Percentiles rank a stretch among this genome's conserved stretches.
These are phyloP conservation scores for Myrmaecium sp. DNA, from an alignment of 2,329 filamentous ascomycete genomes.

Conservation along the genomic window DNA sequence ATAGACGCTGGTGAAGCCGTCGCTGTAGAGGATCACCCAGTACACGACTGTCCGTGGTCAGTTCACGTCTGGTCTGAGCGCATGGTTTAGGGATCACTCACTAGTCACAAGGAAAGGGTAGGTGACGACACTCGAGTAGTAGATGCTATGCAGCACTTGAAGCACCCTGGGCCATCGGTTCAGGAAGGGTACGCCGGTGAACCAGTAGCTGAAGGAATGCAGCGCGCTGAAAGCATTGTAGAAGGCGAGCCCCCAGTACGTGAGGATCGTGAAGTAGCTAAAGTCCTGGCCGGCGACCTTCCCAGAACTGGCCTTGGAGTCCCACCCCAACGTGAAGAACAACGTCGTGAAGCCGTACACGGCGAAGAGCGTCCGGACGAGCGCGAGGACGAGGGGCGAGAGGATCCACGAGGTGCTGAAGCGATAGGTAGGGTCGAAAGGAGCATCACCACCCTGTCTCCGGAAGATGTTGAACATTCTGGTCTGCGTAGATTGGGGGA, in stretches of 20 bases:
- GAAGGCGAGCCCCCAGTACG: slow-evolving; percentile 69
- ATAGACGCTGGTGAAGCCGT: slow-evolving; percentile 18
- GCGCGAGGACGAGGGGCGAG: slow-evolving; percentile 45
- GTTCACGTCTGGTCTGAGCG: neutral
- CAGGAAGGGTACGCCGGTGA: slow-evolving; percentile 19
- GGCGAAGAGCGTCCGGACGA: slow-evolving; percentile 31
- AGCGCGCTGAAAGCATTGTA: slow-evolving; percentile 53
- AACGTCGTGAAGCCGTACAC: slow-evolving; percentile 55
- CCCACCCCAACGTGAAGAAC: slow-evolving; percentile 51
- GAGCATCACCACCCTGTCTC: too few species aligned
- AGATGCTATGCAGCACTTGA: slow-evolving; percentile 22
- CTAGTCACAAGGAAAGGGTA: slow-evolving; percentile 28
- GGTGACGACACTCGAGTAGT: slow-evolving; percentile 25
- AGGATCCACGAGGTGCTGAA: slow-evolving; percentile 73
- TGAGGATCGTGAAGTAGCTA: slow-evolving; percentile 68
- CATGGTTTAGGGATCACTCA: slow-evolving; percentile 10
- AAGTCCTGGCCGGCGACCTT: slow-evolving; percentile 46
- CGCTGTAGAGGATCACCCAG: slow-evolving; percentile 22
- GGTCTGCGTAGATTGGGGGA: too few species aligned
- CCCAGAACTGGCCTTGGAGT: slow-evolving; percentile 24
- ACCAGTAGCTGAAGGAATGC: slow-evolving; percentile 51
- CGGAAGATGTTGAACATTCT: too few species aligned
- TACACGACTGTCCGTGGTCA: slow-evolving; percentile 20
- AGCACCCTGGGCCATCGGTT: slow-evolving; percentile 19
- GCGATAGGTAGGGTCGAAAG: slow-evolving; percentile 36